Base-by-base conservation (phyloP, 345 rosid genomes). In the Citrus sinensis region DNA sequence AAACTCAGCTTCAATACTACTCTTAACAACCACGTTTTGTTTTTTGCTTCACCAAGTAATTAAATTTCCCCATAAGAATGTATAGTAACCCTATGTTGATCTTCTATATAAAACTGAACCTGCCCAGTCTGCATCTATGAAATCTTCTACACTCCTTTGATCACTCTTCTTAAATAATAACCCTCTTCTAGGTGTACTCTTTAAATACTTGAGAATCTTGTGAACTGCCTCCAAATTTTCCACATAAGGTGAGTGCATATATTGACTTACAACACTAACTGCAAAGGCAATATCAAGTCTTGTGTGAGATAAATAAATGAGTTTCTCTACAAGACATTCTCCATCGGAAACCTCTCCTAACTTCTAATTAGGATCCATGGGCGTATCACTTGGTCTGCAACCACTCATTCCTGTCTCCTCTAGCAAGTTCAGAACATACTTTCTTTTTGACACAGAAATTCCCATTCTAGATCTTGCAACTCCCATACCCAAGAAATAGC, bases 131-230 rank as follows among this genome's bases (percentile, higher is more conserved):
- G 20, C 7, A 39, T 67, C 54, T 0, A 3, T 1, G 7, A 20
- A 39, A 0, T 10, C 2, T 35, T 67, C 1, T 2, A 39, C 5
- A 10, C n/a, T 10, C 2, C 0, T 7, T 5, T 2, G 2, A 40
- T 40, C 10, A 40, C 46, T 35, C 22, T 24, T 69, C 2, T 42
- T 40, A 3, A n/a, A 40, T 1, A 9, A 24, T 1, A 39, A 40
- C 1, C 54, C 22, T 14, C 6, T 24, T 1, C 22, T 2, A 2
- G 4, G 34, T 4, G 34, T 42, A 3, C n/a, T 22, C 0, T 68
- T 68, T 0, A 68, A 2, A 10, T n/a, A 68, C 5, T 4, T 40
- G 0, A 16, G 3, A 0, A 24, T 42, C 8, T 2, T 1, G 5
- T 68, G 1, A 2, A 40, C 8, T 7, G 4, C 56, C 7, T 68